These are phyloP conservation scores for Aspergillus transmontanensis DNA, from an alignment of 2,329 filamentous ascomycete genomes.

Conservation along the genomic window DNA sequence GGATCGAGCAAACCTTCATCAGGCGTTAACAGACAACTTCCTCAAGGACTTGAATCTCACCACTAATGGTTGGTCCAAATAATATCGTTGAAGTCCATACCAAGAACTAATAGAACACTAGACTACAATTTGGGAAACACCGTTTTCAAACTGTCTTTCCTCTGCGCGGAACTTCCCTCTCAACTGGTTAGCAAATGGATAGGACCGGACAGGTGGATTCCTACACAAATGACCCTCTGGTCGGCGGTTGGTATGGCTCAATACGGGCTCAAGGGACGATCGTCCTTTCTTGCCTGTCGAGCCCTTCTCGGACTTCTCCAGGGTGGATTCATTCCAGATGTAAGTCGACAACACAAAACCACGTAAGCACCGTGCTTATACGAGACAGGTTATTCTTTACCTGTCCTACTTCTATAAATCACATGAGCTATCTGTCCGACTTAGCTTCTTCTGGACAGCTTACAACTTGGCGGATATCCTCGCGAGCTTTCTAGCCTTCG, in stretches of 20 bases:
- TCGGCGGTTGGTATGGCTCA: neutral
- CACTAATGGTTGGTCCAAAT: conserved; percentile 16
- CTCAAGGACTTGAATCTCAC: conserved; percentile 32
- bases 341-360: neutral
- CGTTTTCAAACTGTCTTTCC: conserved; percentile 57
- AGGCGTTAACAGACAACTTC: conserved; percentile 58
- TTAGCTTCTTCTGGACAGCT: conserved; percentile 64
- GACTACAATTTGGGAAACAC: conserved; percentile 57
- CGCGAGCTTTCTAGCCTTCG: conserved; percentile 34
- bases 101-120: conserved; percentile 22
- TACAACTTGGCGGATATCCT: conserved; percentile 43
- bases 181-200: conserved; percentile 59
- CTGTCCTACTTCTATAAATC: conserved; percentile 67
- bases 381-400: conserved; percentile 53
- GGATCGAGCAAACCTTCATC: conserved; percentile 60
- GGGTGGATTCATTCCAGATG: neutral
- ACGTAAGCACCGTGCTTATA: neutral
- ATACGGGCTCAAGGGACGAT: neutral
- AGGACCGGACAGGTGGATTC: neutral
- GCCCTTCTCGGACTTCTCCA: neutral
- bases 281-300: neutral
- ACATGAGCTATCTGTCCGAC: conserved; percentile 59
- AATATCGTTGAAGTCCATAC: accelerated
- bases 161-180: conserved; percentile 58
- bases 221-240: neutral